Base-by-base conservation (phyloP, 2,329 filamentous ascomycete species). In the Pseudodiploospora longispora region DNA sequence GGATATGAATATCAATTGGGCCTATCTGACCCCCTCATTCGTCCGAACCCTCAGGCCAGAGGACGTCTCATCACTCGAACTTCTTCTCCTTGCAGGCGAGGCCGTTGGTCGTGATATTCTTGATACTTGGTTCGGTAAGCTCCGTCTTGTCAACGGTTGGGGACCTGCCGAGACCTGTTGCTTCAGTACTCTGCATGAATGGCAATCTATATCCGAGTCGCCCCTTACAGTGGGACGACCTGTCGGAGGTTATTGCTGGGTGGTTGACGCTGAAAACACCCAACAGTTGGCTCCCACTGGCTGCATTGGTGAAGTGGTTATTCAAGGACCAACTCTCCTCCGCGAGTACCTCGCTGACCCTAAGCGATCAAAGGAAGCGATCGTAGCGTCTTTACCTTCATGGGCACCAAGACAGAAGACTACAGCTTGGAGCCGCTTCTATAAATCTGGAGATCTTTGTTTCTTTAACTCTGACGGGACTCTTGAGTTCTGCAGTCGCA, bases 271-370 rank as follows among this genome's bases (percentile, higher is more conserved):
- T 5, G 42, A 50, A 8, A 38, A 52, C 5, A 29, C 41, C 30
- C 31, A 49, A 10, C 30, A 46, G 7, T 44, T 55, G 7, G 50
- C 51, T 1, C 44, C 54, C 3, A 42, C 54, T 39, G 44, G 48
- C 6, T 43, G 43, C 6, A 28, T 53, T 6, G 54, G 53, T 3
- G 54, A 56, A 36, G 44, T 55, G 3, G 38, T 55, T 2, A 50
- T 56, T 29, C 50, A 55, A 32, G 53, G 51, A 4, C 47, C 48
- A 8, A 47, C 49, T 6, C 48, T 56, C 10, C 48, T 53, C 3
- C 44, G 54, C 1, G 50, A 50, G 27, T 50, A 50, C 37, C 36
- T 38, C 4, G 10, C 9, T 8, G 36, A 38, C 10, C 10, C 36
- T 19, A 19, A 19, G 19, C 19, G 19, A 19, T 19, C 19, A 3